phyloP scores from a whole-genome alignment of 805 yeast genomes.

The Schizosaccharomyces osmophilus region DNA sequence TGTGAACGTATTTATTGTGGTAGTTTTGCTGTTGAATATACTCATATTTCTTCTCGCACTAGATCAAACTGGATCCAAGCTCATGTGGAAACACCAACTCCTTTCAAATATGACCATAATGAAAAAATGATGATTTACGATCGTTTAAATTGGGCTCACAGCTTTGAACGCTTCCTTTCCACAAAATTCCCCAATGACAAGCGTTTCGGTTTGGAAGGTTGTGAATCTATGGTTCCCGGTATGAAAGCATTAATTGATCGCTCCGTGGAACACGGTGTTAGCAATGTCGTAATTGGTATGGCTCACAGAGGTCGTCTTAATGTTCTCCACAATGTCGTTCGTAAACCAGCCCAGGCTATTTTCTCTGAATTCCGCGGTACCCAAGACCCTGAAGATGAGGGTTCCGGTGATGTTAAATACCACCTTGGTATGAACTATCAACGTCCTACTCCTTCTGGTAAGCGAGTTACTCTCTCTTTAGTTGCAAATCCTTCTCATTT shows the following conservation, averaged over 20 bases:
- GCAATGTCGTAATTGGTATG: conserved; percentile 95
- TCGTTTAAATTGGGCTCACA: conserved; percentile 87
- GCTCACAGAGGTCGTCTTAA: conserved; percentile 98
- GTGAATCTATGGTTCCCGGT: conserved; percentile 90
- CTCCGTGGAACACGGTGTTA: conserved; percentile 65
- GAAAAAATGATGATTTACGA: conserved; percentile 91
- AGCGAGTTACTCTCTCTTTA: conserved; percentile 75
- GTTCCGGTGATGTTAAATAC: conserved; percentile 97
- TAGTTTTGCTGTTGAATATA: conserved; percentile 78
- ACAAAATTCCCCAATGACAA: conserved; percentile 95
- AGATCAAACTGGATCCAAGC: conserved; percentile 98
- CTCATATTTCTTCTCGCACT: conserved; percentile 84
- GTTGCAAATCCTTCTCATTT: conserved; percentile 98
- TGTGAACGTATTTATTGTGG: conserved; percentile 76
- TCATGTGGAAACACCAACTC: conserved; percentile 76
- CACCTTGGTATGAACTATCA: conserved; percentile 98
- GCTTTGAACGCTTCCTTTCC: conserved; percentile 76
- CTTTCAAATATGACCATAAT: conserved; percentile 60
- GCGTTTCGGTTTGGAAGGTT: conserved; percentile 97
- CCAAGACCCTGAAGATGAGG: conserved; percentile 59
- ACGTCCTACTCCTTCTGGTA: conserved; percentile 97
- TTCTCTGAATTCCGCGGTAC: conserved; percentile 91
- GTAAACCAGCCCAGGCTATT: conserved; percentile 95
- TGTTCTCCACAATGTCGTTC: conserved; percentile 90
- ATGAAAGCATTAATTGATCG: conserved; percentile 86